Percentiles rank a stretch among this genome's conserved stretches.
These are phyloP conservation scores for Leptographium galeiforme DNA, from an alignment of 2,329 filamentous ascomycete species.

Conservation along the genomic window DNA sequence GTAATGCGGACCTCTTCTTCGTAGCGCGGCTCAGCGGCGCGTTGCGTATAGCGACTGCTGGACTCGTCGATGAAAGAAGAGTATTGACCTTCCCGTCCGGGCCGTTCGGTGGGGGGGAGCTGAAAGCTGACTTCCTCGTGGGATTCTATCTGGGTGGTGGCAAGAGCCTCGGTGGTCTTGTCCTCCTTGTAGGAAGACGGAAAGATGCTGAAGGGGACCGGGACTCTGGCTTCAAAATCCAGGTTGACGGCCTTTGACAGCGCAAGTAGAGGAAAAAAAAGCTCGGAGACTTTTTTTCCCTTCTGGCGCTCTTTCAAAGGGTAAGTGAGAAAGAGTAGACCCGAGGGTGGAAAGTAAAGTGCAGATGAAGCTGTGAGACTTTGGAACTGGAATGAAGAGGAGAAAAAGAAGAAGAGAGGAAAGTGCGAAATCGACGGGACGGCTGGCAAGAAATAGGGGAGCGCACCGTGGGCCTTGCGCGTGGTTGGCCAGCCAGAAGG, in stretches of 20 bases:
- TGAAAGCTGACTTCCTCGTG: slow-evolving; percentile 74
- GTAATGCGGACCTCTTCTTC: slow-evolving; percentile 78
- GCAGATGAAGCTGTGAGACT: background rate
- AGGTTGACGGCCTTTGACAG: slow-evolving; percentile 74
- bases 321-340: slow-evolving; percentile 36
- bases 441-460: slow-evolving; percentile 10
- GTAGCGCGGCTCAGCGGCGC: slow-evolving; percentile 23
- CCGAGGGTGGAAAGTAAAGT: slow-evolving; percentile 2
- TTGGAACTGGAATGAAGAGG: slow-evolving; percentile 11
- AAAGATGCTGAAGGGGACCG: slow-evolving; percentile 99
- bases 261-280: slow-evolving; percentile 45
- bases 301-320: slow-evolving; percentile 33
- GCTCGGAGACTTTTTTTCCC: slow-evolving; percentile 25
- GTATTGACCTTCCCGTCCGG: slow-evolving; percentile 96
- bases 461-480: background rate
- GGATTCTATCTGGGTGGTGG: slow-evolving; percentile 40
- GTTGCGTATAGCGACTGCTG: slow-evolving; percentile 27
- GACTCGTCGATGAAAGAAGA: slow-evolving; percentile 43
- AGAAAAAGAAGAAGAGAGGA: slow-evolving; percentile 7
- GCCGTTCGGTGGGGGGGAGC: slow-evolving; percentile 65
- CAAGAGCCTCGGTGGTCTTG: slow-evolving; percentile 19
- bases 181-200: slow-evolving; percentile 43
- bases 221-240: slow-evolving; percentile 99
- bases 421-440: slow-evolving; percentile 5
- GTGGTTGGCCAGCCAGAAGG: slow-evolving; percentile 1